These are phyloP conservation scores for Calonectria multiphialidica DNA, from an alignment of 2,329 filamentous ascomycete species.

Conservation along the genomic window DNA sequence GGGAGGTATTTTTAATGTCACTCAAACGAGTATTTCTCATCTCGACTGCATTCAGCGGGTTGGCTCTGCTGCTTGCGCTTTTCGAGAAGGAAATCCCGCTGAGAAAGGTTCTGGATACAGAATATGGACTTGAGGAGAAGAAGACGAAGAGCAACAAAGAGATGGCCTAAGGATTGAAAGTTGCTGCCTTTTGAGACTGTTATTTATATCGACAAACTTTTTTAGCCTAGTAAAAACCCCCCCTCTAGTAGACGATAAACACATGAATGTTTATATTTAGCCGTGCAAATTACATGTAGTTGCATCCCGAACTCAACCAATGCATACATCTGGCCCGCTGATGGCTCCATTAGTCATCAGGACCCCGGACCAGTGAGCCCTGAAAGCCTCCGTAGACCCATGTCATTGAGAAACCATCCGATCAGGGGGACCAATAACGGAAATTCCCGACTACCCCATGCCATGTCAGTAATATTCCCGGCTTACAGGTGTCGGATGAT, in stretches of 20 bases:
- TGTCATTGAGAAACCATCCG: not conserved
- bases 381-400: not conserved
- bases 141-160: conserved; percentile 2
- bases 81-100: conserved; percentile 42
- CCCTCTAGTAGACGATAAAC: not conserved
- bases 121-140: conserved; percentile 40
- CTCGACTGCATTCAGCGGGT: conserved; percentile 30
- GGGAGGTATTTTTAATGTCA: conserved; percentile 36
- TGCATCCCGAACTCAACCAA: not conserved
- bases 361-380: not conserved
- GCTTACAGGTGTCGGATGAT: not conserved
- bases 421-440: not conserved
- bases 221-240: not conserved
- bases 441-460: not conserved
- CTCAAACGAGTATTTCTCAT: conserved; percentile 39
- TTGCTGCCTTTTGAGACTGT: not conserved
- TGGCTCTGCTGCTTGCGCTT: conserved; percentile 36
- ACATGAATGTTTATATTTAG: not conserved
- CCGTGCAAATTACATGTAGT: not conserved
- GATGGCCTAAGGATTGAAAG: not conserved
- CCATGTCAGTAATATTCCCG: not conserved
- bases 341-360: not conserved
- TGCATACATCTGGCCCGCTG: not conserved
- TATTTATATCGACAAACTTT: too few relatives aligned
- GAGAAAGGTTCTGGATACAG: conserved; percentile 41